Evolutionary conservation across 2,329 filamentous ascomycete genomes (phyloP).

Genomic region (Coniella lustricola): DNA sequence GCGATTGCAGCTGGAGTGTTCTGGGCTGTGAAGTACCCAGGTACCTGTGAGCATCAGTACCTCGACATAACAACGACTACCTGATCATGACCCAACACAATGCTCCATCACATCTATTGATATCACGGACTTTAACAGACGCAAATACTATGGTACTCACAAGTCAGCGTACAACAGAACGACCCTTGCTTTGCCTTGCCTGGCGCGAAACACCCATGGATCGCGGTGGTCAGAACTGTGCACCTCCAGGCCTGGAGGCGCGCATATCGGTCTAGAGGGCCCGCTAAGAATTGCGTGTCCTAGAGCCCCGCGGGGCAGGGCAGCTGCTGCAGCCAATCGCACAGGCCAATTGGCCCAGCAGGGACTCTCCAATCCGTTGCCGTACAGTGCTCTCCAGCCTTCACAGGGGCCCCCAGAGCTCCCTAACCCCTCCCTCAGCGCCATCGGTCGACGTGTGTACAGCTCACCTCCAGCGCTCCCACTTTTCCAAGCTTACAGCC

Average conservation of each 20-base stretch:
- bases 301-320: conserved; percentile 1
- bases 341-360: conserved; percentile 3
- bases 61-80: no score
- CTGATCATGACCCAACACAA: no score
- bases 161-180: no score
- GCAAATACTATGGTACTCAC: no score
- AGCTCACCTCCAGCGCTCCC: conserved; percentile 9
- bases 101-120: no score
- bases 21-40: no score
- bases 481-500: conserved; percentile 1
- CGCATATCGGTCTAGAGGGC: neutral
- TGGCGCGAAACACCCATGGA: no score
- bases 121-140: no score
- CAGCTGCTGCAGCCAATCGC: conserved; percentile 12
- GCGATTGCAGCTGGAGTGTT: no score
- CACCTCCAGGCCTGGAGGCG: neutral
- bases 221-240: neutral
- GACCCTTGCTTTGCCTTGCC: no score
- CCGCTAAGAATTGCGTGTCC: neutral
- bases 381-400: neutral
- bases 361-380: no score
- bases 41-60: no score
- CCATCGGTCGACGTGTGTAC: neutral
- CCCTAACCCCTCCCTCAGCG: neutral
- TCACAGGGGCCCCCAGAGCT: conserved; percentile 8